Evolutionary conservation across 768 basidiomycete genomes (phyloP), one percentile per base, ranked within the genome.

Genomic region (Amylocystis lapponica): DNA sequence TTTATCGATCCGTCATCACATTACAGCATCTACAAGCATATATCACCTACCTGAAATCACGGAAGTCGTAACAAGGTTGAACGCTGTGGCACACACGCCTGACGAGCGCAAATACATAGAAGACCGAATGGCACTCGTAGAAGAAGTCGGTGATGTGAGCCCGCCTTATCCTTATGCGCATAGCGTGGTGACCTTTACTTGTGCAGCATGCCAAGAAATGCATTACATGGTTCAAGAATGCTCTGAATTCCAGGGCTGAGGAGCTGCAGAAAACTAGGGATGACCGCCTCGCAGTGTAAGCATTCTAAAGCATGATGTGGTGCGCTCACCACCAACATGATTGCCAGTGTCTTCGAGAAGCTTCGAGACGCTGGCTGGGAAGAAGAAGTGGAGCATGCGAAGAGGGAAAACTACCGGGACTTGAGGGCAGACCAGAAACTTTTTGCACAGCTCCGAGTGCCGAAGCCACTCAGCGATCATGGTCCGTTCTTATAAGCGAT

Each of bases 401-500:
- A n/a, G 5, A 9, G 6, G 23, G 10, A 3, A 2, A 7, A 26
- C 16, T 36, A 34, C 5, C 9, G 23, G 10, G 20, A 23, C 9
- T 27, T 51, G n/a, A 12, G 12, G 9, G 13, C 36, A 2, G 21
- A 46, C n/a, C n/a, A n/a, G n/a, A n/a, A n/a, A n/a, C n/a, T n/a
- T n/a, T n/a, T n/a, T 35, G 32, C 40, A 6, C 34, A 32, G 10
- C 47, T 51, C 10, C n/a, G 43, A 13, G 31, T 41, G 16, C 27
- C 52, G 1, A 44, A 50, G 40, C 35, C 36, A 21, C 36, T 53
- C 21, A 50, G 48, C 11, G 43, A 46, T 2, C 35, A 29, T 16
- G 43, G 48, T 50, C 16, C 10, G 48, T 38, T n/a, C n/a, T n/a
- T n/a, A n/a, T n/a, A n/a, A n/a, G n/a, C n/a, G n/a, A n/a, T n/a